These are phyloP conservation scores for Monosporascus sp. DNA, from an alignment of 2,329 filamentous ascomycete species.

Conservation along the genomic window DNA sequence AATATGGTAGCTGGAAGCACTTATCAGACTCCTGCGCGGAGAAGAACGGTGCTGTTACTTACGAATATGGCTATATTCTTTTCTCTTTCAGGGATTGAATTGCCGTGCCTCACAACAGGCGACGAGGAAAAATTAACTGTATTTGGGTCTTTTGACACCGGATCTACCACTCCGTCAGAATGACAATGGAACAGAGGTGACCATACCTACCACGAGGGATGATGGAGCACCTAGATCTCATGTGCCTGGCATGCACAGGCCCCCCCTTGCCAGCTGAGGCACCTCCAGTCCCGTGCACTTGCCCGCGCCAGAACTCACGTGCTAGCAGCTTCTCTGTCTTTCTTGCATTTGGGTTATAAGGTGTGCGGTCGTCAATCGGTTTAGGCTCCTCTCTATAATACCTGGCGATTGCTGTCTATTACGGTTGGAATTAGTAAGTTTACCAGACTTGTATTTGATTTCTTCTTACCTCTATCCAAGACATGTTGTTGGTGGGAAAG, in stretches of 20 bases:
- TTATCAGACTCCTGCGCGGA: background rate
- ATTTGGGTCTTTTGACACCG: background rate
- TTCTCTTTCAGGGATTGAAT: background rate
- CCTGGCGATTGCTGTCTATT: conserved; percentile 4
- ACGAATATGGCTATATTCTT: conserved; percentile 21
- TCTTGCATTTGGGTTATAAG: background rate
- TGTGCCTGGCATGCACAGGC: conserved; percentile 7
- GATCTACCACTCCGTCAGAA: background rate
- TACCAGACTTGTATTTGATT: background rate
- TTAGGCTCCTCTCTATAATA: conserved; percentile 2
- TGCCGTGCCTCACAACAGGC: background rate
- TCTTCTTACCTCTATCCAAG: conserved; percentile 6
- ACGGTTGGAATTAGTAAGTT: no score
- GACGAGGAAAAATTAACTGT: background rate
- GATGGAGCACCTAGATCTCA: conserved; percentile 2
- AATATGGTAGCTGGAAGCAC: conserved; percentile 30
- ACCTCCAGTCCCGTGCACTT: conserved; percentile 3
- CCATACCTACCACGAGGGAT: conserved; percentile 4
- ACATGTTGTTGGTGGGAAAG: conserved; percentile 8
- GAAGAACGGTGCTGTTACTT: conserved; percentile 1
- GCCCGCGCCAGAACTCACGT: conserved; percentile 5
- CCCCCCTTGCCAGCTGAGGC: background rate
- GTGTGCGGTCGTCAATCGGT: background rate
- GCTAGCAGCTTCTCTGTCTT: conserved; percentile 3
- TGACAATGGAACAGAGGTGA: no score